Percentiles rank a stretch among this genome's conserved stretches.
These are phyloP conservation scores for Monosporozyma unispora DNA, from an alignment of 805 yeast species.

Conservation along the genomic window DNA sequence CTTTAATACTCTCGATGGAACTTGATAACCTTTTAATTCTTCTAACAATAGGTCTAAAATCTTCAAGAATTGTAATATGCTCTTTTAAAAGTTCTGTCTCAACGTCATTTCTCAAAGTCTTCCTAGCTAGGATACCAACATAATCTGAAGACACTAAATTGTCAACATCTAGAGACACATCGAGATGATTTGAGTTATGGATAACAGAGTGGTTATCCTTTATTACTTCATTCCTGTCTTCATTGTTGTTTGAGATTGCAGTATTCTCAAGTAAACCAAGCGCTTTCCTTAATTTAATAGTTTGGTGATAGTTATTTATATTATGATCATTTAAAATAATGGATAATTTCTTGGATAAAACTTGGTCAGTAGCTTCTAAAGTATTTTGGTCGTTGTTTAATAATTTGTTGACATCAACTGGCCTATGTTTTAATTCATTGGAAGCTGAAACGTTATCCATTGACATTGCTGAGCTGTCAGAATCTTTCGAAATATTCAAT, in stretches of 20 bases:
- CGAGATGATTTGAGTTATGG: not conserved
- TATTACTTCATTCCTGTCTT: not conserved
- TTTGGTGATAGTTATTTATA: constrained; percentile 22
- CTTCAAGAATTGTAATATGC: constrained; percentile 42
- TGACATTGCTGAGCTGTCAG: not conserved
- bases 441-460: not conserved
- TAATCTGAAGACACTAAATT: constrained; percentile 39
- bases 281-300: constrained; percentile 30
- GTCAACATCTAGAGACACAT: constrained; percentile 21
- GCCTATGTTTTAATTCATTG: not conserved
- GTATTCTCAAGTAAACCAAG: constrained; percentile 30
- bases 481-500: not conserved
- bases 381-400: constrained; percentile 3
- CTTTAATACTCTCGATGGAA: constrained; percentile 19
- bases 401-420: constrained; percentile 1
- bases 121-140: constrained; percentile 52
- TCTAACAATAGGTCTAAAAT: constrained; percentile 37
- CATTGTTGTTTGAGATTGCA: constrained; percentile 2
- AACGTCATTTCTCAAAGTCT: constrained; percentile 48
- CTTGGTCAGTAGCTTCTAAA: constrained; percentile 15
- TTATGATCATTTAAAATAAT: constrained; percentile 27
- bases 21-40: constrained; percentile 31
- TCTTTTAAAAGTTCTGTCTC: constrained; percentile 52
- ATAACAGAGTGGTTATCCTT: not conserved
- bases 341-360: constrained; percentile 30